phyloP scores from a whole-genome alignment of 169 alveolate genomes.

The Eimeria nieschulzi region DNA sequence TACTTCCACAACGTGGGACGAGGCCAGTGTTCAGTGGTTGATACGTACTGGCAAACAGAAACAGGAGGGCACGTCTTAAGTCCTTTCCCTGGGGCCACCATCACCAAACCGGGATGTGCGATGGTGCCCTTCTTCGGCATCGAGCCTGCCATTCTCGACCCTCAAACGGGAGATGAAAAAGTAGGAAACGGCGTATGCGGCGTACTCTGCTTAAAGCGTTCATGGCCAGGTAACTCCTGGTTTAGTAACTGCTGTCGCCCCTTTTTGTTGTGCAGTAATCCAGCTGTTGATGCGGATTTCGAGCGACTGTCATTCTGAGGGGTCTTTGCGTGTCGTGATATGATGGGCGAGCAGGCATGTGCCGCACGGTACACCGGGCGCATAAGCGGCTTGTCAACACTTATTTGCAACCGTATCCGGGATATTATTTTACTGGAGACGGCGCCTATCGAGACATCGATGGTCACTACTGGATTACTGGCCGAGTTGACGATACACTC shows the following conservation, averaged over 20 bases:
- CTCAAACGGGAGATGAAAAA: conserved; percentile 88
- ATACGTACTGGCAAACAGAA: conserved; percentile 98
- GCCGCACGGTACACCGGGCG: conserved; percentile 91
- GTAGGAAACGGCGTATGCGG: conserved; percentile 87
- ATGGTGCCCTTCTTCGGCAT: conserved; percentile 90
- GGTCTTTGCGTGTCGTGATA: neutral
- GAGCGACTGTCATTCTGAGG: too few relatives aligned
- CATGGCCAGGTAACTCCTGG: conserved; percentile 90
- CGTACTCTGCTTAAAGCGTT: conserved; percentile 87
- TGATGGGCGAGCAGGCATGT: conserved; percentile 78
- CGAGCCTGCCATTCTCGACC: conserved; percentile 89
- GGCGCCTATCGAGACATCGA: conserved; percentile 95
- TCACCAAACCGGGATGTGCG: conserved; percentile 95
- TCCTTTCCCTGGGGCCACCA: conserved; percentile 92
- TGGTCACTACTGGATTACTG: conserved; percentile 95
- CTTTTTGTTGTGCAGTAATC: too few relatives aligned
- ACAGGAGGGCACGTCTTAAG: conserved; percentile 95
- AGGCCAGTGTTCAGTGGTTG: conserved; percentile 89
- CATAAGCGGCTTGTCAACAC: conserved; percentile 87
- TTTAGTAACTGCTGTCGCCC: neutral
- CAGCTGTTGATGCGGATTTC: too few relatives aligned
- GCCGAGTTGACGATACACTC: conserved; percentile 96
- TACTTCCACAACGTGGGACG: conserved; percentile 79
- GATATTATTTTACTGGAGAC: conserved; percentile 95
- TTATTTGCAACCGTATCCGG: conserved; percentile 88